A percentile compares a stretch with the other conserved stretches of the same genome.
Conservation (phyloP, 148 eudicot species). For the Rheum nobile region DNA sequence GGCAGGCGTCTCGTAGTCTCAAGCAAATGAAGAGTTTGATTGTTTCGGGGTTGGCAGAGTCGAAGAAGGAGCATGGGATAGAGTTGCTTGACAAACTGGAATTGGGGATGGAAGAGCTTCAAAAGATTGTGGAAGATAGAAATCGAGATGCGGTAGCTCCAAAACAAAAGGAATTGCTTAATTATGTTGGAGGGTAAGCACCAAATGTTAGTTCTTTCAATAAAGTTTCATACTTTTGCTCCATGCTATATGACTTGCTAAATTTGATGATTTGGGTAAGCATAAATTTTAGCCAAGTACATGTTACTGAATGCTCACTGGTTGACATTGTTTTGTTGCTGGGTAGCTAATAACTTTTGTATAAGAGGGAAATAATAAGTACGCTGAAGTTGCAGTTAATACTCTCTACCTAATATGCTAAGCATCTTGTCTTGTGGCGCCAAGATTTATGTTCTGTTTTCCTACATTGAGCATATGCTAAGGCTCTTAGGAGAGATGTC, state of each 20-base stretch:
- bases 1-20: constrained; percentile 77
- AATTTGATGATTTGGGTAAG: background rate
- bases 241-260: background rate
- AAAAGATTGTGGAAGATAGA: constrained; percentile 74
- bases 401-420: too few species aligned
- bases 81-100: constrained; percentile 83
- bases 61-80: constrained; percentile 72
- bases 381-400: too few species aligned
- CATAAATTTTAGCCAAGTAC: background rate
- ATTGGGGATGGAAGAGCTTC: constrained; percentile 70
- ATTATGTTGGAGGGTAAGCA: constrained; percentile 46
- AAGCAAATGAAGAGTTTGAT: constrained; percentile 72
- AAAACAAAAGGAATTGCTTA: constrained; percentile 85
- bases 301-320: background rate
- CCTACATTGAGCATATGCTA: background rate
- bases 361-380: too few species aligned
- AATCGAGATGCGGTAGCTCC: constrained; percentile 64
- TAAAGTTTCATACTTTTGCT: background rate
- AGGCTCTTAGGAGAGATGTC: background rate
- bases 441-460: too few species aligned
- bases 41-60: constrained; percentile 72
- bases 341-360: too few species aligned
- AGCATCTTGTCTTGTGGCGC: too few species aligned
- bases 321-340: background rate
- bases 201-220: background rate